Conservation (phyloP, 78 protist genomes). For the Dictyostelium intermedium region DNA sequence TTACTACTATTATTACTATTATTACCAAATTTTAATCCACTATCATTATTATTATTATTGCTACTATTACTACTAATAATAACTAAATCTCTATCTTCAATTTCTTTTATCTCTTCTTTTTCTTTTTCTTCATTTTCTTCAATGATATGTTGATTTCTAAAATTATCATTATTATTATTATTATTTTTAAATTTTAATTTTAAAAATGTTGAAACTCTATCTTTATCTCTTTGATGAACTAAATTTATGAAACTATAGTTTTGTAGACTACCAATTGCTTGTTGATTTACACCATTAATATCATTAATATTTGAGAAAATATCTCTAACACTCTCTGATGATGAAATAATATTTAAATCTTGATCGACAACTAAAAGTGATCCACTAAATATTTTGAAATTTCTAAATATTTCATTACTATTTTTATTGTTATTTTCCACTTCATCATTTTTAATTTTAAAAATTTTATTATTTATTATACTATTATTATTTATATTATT, state of each 20-base stretch:
- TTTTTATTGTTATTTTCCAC: background rate
- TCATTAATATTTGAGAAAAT: conserved; percentile 6
- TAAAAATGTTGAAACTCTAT: background rate
- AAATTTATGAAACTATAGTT: background rate
- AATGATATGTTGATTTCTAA: background rate
- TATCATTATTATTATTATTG: background rate
- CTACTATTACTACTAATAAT: background rate
- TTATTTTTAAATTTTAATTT: background rate
- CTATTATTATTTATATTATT: background rate
- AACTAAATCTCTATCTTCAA: background rate
- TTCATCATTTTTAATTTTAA: too few species aligned
- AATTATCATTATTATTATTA: background rate
- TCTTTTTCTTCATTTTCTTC: background rate
- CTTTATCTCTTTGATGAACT: background rate
- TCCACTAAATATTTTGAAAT: conserved; percentile 5
- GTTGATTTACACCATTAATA: background rate
- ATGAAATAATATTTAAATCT: background rate
- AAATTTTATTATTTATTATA: too few species aligned
- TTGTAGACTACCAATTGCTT: background rate
- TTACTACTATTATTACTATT: background rate
- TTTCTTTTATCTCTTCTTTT: background rate
- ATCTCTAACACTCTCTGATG: conserved; percentile 5
- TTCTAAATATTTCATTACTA: background rate
- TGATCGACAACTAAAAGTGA: conserved; percentile 1
- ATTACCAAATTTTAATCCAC: background rate